These are phyloP conservation scores for Tubosaeta brunneosetosa DNA, from an alignment of 768 basidiomycete species.

Conservation along the genomic window DNA sequence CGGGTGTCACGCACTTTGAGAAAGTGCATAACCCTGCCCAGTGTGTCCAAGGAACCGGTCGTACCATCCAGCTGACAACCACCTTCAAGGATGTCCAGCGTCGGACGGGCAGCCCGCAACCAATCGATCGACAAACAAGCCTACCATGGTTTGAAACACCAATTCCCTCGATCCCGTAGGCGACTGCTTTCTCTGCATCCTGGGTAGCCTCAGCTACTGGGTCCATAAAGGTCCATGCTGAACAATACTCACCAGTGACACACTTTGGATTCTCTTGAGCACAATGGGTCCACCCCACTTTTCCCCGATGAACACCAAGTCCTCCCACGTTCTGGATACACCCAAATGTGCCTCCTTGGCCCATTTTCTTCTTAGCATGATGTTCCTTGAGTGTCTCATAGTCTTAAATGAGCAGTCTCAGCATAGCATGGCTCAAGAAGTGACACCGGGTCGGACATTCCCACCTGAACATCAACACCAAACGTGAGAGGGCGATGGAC, in stretches of 20 bases:
- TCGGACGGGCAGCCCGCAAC: not conserved
- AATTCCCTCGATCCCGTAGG: slow-evolving; percentile 64
- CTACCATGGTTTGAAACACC: slow-evolving; percentile 78
- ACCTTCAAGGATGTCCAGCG: slow-evolving; percentile 34
- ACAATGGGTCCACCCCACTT: slow-evolving; percentile 49
- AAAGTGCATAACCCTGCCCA: slow-evolving; percentile 64
- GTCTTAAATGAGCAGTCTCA: too few relatives aligned
- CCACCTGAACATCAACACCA: slow-evolving; percentile 37
- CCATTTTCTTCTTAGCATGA: slow-evolving; percentile 37
- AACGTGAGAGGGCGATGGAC: slow-evolving; percentile 35
- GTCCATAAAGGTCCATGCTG: not conserved
- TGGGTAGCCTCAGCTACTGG: not conserved
- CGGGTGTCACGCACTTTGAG: slow-evolving; percentile 55
- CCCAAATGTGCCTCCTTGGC: slow-evolving; percentile 36
- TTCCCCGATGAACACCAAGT: slow-evolving; percentile 39
- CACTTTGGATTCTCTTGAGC: slow-evolving; percentile 41
- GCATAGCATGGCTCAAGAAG: too few relatives aligned
- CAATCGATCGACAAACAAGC: slow-evolving; percentile 3
- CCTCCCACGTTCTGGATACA: slow-evolving; percentile 41
- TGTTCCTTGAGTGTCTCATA: too few relatives aligned
- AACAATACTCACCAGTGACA: slow-evolving; percentile 7
- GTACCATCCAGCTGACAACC: slow-evolving; percentile 78
- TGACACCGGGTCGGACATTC: slow-evolving; percentile 41
- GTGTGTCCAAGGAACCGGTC: slow-evolving; percentile 67
- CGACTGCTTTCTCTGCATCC: slow-evolving; percentile 55